Base-by-base conservation (phyloP, 2,329 filamentous ascomycete genomes). In the Nigrospora osmanthi region DNA sequence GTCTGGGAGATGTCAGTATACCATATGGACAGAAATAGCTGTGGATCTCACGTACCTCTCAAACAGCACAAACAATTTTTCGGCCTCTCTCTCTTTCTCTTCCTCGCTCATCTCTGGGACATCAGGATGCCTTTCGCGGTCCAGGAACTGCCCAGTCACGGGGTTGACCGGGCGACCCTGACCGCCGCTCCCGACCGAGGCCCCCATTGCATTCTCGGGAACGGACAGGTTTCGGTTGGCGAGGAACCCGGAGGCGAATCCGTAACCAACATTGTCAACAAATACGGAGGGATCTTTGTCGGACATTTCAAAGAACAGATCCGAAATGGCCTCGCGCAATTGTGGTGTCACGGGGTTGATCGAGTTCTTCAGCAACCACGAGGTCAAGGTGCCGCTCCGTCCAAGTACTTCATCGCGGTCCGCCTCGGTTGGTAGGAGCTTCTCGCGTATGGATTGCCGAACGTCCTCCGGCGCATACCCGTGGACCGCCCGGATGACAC, bases 261-360 rank as follows among this genome's bases (percentile, higher is more conserved):
- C 93, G 59, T 95, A 98, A 0, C 93, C 93, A 12, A 98, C 87
- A 54, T 96, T 96, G 42, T 87, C 76, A 1, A 97, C 86, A 57
- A 96, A 93, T 30, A 75, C 85, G 14, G 76, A 77, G 0, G 90
- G 79, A 55, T 96, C 83, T 54, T 83, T 86, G 51, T 84, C 85
- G 0, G 89, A 95, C 28, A 97, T 73, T 52, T 94, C 86, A 60
- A 94, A 98, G 49, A 96, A 77, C 19, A 98, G 72, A 30, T 83
- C 75, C 0, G 86, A 87, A 43, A 95, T 84, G 15, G 80, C 78
- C 39, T 86, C 81, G 15, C 89, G 80, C 3, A 95, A 69, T 35
- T 83, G 81, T 0, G 87, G 80, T 1, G 86, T 77, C 37, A 80
- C 65, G 0, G 89, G 78, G 13, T 86, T 87, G 6, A 83, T 87